phyloP scores from a whole-genome alignment of 108 stramenopile genomes.

The Nitzschia sp. region DNA sequence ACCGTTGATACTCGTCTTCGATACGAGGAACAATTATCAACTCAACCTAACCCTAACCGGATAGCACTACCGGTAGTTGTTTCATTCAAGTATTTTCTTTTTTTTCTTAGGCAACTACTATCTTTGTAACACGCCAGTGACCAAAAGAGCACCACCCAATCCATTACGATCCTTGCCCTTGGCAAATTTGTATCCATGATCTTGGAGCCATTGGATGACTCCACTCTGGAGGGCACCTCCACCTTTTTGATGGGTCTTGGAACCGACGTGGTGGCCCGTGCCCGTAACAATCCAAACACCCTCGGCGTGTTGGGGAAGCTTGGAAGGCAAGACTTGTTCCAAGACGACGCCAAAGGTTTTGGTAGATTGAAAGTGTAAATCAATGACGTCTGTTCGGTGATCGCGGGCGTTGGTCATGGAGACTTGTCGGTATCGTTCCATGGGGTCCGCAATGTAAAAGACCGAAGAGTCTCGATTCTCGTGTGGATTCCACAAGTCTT shows the following conservation, averaged over 20 bases:
- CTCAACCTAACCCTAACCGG: too few relatives aligned
- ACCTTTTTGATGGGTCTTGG: conserved; percentile 60
- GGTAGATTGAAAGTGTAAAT: conserved; percentile 68
- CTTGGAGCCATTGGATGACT: conserved; percentile 48
- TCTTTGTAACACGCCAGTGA: conserved; percentile 7
- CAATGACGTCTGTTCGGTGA: conserved; percentile 48
- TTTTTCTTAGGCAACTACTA: not conserved
- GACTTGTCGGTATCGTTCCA: conserved; percentile 46
- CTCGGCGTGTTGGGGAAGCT: conserved; percentile 21
- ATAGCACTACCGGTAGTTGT: too few relatives aligned
- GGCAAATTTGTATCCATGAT: conserved; percentile 43
- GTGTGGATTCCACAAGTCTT: conserved; percentile 61
- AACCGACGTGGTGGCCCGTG: conserved; percentile 61
- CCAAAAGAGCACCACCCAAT: conserved; percentile 54
- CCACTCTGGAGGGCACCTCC: conserved; percentile 57
- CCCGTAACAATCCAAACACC: conserved; percentile 68
- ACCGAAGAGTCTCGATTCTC: conserved; percentile 50
- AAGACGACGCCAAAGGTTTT: conserved; percentile 60
- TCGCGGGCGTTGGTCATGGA: conserved; percentile 1
- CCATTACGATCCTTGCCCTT: conserved; percentile 59
- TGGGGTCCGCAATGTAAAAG: conserved; percentile 59
- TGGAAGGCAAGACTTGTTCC: conserved; percentile 33
- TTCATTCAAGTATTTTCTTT: too few relatives aligned
- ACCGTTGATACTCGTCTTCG: too few relatives aligned
- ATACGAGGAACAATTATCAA: too few relatives aligned